Conservation (phyloP, 2,329 filamentous ascomycete genomes). For the Diaporthe ilicicola region DNA sequence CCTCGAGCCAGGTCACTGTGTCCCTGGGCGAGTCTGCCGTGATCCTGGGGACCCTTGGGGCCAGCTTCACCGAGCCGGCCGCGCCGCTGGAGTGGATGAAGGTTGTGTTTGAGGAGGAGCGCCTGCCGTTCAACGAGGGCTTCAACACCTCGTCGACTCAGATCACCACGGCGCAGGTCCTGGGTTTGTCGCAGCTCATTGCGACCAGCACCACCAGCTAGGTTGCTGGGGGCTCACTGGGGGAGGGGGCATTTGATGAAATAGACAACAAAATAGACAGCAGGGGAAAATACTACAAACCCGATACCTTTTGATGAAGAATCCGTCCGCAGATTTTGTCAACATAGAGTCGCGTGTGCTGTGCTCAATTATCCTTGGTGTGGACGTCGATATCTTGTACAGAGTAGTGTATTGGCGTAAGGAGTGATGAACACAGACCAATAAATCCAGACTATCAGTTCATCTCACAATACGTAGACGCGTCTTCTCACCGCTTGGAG, state of each 20-base stretch:
- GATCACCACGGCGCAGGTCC: neutral
- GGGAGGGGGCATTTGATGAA: neutral
- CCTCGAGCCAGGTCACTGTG: constrained; percentile 20
- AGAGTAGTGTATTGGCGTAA: neutral
- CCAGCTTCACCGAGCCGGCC: constrained; percentile 9
- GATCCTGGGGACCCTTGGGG: constrained; percentile 6
- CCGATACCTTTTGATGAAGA: neutral
- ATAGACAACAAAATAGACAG: neutral
- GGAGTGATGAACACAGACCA: too few relatives aligned
- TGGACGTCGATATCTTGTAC: too few relatives aligned
- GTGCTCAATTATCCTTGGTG: neutral
- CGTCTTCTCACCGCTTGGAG: neutral
- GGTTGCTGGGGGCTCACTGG: neutral
- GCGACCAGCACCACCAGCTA: constrained; percentile 13
- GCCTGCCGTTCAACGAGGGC: constrained; percentile 17
- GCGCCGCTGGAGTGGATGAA: constrained; percentile 14
- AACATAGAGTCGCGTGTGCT: neutral
- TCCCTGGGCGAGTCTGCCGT: constrained; percentile 9
- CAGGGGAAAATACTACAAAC: neutral
- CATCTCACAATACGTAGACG: neutral
- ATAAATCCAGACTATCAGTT: too few relatives aligned
- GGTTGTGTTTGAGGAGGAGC: constrained; percentile 11
- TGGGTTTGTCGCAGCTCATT: constrained; percentile 7
- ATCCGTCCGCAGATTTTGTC: neutral
- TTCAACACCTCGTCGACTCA: constrained; percentile 12